A percentile compares a stretch with the other conserved stretches of the same genome.
Conservation (phyloP, 495 filamentous ascomycete genomes). For the Xylaria intraflava region DNA sequence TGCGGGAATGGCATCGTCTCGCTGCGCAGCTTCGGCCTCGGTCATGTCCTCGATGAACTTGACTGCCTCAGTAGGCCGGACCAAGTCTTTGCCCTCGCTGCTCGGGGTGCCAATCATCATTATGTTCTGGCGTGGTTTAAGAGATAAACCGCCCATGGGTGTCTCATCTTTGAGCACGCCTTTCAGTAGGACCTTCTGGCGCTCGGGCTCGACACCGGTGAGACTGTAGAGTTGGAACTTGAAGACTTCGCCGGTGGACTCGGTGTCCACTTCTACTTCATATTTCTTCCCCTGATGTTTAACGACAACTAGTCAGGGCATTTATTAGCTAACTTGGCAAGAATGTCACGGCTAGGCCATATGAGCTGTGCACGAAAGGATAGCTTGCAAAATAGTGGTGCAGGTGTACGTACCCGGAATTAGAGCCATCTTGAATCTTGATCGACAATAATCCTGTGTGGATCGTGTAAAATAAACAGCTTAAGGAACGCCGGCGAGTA, state of each 20-base stretch:
- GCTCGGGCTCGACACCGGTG: slow-evolving; percentile 91
- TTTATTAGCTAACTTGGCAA: not conserved
- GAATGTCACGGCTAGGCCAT: not conserved
- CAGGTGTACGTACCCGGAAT: slow-evolving; percentile 50
- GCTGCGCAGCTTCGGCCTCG: slow-evolving; percentile 79
- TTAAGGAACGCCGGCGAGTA: too few species aligned
- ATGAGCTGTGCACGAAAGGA: not conserved
- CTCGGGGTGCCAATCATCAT: slow-evolving; percentile 97
- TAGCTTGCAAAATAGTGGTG: not conserved
- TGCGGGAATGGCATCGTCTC: slow-evolving; percentile 77
- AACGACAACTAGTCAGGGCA: slow-evolving; percentile 61
- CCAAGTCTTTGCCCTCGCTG: slow-evolving; percentile 50
- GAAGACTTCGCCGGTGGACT: slow-evolving; percentile 81
- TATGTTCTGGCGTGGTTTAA: slow-evolving; percentile 80
- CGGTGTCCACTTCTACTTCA: slow-evolving; percentile 83
- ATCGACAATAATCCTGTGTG: not conserved
- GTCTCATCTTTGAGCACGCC: slow-evolving; percentile 95
- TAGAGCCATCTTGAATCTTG: slow-evolving; percentile 45
- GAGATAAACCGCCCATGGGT: slow-evolving; percentile 69
- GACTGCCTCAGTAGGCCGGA: slow-evolving; percentile 70
- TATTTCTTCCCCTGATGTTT: slow-evolving; percentile 94
- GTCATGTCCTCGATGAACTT: slow-evolving; percentile 98
- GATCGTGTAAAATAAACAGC: not conserved
- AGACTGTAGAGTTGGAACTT: slow-evolving; percentile 93
- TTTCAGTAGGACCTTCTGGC: slow-evolving; percentile 92